Base-by-base conservation (phyloP, 1,284 basidiomycete genomes). In the Fistulina hepatica region DNA sequence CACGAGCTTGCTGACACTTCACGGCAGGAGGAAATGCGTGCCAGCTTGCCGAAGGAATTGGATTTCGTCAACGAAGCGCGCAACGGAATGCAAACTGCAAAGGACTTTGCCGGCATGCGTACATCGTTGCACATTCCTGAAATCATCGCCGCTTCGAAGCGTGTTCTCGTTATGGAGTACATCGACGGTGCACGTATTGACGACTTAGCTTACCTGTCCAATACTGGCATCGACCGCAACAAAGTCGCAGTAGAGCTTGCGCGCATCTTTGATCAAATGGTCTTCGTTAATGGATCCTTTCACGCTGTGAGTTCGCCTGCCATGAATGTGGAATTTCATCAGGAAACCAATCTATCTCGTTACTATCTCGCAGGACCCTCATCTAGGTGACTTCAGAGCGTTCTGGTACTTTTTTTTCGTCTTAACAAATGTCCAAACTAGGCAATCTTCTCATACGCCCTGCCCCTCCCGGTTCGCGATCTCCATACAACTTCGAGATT, bases 41-140 rank as follows among this genome's bases (percentile, higher is more conserved):
- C 82, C 50, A 93, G 92, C 59, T 63, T 95, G 27, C 92, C 94
- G 0, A 84, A 91, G 48, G 95, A 98, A 60, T 90, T 97, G 85
- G 78, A 95, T 58, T 95, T 95, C 52, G 61, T 76, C 11, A 82
- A 93, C 51, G 95, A 99, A 65, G 90, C 92, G 1, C 59, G 64
- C 9, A 98, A 98, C 55, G 82, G 95, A 2, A 66, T 67, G 24
- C 69, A 80, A 26, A 81, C 86, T 5, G 60, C 57, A 15, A 54
- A 69, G 2, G 85, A 97, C 49, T 99, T 99, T 56, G 61, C 69
- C 21, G 52, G 77, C 34, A 60, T 82, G 34, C 67, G 71, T 34
- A 91, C 89, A 6, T 82, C 89, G 13, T 63, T 98, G 34, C 94
- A 97, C 59, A 83, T 99, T 33, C 95, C 95, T 1, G 67, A 86